Evolutionary conservation across 2,329 filamentous ascomycete species (phyloP).

Genomic region (Davidsoniella virescens): DNA sequence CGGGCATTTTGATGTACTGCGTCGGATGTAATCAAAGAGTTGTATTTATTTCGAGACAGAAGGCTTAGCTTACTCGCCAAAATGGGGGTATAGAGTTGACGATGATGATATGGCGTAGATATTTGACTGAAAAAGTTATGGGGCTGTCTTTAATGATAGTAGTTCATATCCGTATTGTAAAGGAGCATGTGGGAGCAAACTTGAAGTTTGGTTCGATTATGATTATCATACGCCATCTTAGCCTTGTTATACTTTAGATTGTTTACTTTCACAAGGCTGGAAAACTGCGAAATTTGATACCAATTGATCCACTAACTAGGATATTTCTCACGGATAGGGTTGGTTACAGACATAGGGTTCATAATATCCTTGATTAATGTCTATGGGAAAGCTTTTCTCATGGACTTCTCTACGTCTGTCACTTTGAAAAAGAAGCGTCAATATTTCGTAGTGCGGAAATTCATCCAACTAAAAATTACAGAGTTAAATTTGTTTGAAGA

Average conservation of each 20-base stretch:
- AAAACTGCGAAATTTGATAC: too few species aligned
- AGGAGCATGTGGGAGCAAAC: not conserved
- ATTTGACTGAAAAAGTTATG: not conserved
- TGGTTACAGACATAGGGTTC: not conserved
- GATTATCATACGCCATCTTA: not conserved
- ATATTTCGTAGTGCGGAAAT: too few species aligned
- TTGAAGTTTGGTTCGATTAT: not conserved
- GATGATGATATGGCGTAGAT: too few species aligned
- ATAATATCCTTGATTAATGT: too few species aligned
- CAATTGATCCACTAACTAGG: too few species aligned
- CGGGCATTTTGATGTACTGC: not conserved
- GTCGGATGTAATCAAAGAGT: not conserved
- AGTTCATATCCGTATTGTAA: not conserved
- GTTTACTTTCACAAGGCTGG: constrained; percentile 6
- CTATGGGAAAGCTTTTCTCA: too few species aligned
- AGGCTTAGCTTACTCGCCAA: not conserved
- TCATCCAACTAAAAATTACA: too few species aligned
- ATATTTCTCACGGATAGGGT: not conserved
- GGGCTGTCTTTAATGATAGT: too few species aligned
- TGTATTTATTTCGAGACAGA: not conserved
- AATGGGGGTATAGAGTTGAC: too few species aligned
- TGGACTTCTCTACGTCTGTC: too few species aligned
- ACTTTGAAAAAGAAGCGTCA: too few species aligned
- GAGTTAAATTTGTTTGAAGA: too few species aligned
- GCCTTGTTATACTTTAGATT: not conserved